phyloP scores from a whole-genome alignment of 2,329 filamentous ascomycete genomes.

The Paracorniculantispora psalliotae region DNA sequence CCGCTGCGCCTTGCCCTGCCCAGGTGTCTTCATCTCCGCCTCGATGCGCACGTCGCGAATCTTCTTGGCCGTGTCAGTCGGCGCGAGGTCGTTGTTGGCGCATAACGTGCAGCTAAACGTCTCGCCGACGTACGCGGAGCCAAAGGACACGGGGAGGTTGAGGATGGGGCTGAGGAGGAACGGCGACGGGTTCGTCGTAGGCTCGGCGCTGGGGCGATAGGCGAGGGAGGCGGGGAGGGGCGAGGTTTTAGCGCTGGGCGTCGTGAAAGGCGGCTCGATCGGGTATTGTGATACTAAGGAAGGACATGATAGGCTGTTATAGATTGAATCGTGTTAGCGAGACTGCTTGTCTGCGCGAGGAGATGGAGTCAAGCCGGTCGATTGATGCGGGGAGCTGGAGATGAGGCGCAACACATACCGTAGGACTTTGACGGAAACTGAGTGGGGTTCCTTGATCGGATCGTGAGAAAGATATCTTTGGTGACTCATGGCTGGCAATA shows the following conservation, averaged over 20 bases:
- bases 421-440: slow-evolving; percentile 72
- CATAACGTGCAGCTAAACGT: slow-evolving; percentile 91
- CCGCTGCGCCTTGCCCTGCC: slow-evolving; percentile 51
- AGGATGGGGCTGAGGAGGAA: slow-evolving; percentile 61
- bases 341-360: background rate
- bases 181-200: slow-evolving; percentile 44
- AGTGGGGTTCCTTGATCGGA: slow-evolving; percentile 67
- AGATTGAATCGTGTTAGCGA: background rate
- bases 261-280: slow-evolving; percentile 42
- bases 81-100: slow-evolving; percentile 74
- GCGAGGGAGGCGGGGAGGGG: slow-evolving; percentile 65
- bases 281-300: slow-evolving; percentile 69
- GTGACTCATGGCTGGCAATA: slow-evolving; percentile 44
- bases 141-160: slow-evolving; percentile 85
- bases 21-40: slow-evolving; percentile 92
- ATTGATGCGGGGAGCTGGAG: background rate
- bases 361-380: background rate
- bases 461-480: slow-evolving; percentile 54
- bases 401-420: slow-evolving; percentile 41
- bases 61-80: slow-evolving; percentile 32
- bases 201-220: slow-evolving; percentile 44
- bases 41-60: slow-evolving; percentile 77
- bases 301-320: slow-evolving; percentile 71
- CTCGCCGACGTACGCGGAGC: slow-evolving; percentile 92
- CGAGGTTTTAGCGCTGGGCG: slow-evolving; percentile 32